Conservation (phyloP, 179 eudicot species). For the Camellia oleifera region DNA sequence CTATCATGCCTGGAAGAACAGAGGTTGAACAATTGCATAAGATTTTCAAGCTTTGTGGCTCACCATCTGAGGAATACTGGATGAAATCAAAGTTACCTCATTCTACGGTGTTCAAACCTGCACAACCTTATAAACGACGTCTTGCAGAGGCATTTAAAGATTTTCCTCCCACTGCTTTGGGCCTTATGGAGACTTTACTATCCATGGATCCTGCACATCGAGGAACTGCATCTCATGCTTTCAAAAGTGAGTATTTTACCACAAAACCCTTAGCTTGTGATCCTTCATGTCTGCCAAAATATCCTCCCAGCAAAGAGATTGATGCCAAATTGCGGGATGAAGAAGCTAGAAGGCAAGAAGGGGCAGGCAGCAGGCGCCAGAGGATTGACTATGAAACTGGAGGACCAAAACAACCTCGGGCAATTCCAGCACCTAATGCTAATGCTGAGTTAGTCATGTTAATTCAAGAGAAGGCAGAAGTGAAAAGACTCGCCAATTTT, state of each 20-base stretch:
- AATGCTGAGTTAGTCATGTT: too few species aligned
- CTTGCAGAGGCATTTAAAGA: constrained; percentile 64
- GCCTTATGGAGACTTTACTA: constrained; percentile 71
- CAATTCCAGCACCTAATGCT: too few species aligned
- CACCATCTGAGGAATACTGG: constrained; percentile 90
- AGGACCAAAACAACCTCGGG: too few species aligned
- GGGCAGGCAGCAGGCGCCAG: constrained; percentile 37
- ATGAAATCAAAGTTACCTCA: constrained; percentile 59
- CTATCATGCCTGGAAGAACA: constrained; percentile 92
- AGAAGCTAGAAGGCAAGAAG: constrained; percentile 58
- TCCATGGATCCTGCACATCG: constrained; percentile 69
- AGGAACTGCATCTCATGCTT: constrained; percentile 74
- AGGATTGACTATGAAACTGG: constrained; percentile 39
- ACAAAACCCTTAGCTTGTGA: constrained; percentile 69
- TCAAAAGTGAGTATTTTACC: constrained; percentile 77
- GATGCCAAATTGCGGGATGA: constrained; percentile 86
- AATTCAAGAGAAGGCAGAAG: too few species aligned
- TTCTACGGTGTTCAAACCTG: constrained; percentile 64
- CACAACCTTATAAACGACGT: constrained; percentile 59
- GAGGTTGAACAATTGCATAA: constrained; percentile 97
- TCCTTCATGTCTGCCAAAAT: constrained; percentile 77
- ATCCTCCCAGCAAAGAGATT: constrained; percentile 94
- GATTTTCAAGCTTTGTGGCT: constrained; percentile 87
- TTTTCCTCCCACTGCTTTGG: constrained; percentile 52
- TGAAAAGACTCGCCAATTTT: too few species aligned